A percentile compares a stretch with the other conserved stretches of the same genome.
phyloP scores from a whole-genome alignment of 345 rosid genomes.

The Corymbia maculata region DNA sequence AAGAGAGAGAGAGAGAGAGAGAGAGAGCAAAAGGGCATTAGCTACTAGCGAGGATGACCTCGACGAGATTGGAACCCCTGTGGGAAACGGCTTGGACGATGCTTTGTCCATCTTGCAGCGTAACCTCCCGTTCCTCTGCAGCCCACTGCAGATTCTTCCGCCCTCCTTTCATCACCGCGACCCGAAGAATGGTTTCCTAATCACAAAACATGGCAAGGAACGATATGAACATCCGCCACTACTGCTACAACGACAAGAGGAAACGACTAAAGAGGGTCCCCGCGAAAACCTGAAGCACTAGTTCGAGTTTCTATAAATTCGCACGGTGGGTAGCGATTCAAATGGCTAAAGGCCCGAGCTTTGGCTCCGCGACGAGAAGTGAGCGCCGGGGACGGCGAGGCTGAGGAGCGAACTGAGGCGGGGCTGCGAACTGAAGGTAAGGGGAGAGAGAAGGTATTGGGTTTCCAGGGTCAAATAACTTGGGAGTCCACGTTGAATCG shows the following conservation, averaged over 20 bases:
- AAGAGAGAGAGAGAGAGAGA: neutral
- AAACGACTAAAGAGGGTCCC: neutral
- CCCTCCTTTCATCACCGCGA: conserved; percentile 53
- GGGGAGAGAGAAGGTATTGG: neutral
- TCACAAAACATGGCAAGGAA: neutral
- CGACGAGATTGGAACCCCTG: conserved; percentile 84
- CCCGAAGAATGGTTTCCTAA: neutral
- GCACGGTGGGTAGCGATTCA: neutral
- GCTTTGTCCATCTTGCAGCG: conserved; percentile 56
- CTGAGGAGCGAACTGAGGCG: neutral
- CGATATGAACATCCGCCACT: neutral
- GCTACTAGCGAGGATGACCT: conserved; percentile 19
- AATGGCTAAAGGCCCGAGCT: neutral
- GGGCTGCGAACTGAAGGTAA: neutral
- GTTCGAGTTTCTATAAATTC: neutral
- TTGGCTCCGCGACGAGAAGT: neutral
- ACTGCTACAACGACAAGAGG: neutral
- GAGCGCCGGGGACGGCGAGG: neutral
- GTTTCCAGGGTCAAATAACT: no score
- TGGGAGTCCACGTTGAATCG: neutral
- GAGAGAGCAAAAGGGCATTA: neutral
- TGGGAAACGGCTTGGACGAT: conserved; percentile 74
- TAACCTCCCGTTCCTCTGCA: conserved; percentile 37
- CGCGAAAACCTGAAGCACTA: neutral
- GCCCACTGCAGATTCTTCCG: conserved; percentile 85